phyloP scores from a whole-genome alignment of 2,329 filamentous ascomycete species.

The Hypoxylon sp. region DNA sequence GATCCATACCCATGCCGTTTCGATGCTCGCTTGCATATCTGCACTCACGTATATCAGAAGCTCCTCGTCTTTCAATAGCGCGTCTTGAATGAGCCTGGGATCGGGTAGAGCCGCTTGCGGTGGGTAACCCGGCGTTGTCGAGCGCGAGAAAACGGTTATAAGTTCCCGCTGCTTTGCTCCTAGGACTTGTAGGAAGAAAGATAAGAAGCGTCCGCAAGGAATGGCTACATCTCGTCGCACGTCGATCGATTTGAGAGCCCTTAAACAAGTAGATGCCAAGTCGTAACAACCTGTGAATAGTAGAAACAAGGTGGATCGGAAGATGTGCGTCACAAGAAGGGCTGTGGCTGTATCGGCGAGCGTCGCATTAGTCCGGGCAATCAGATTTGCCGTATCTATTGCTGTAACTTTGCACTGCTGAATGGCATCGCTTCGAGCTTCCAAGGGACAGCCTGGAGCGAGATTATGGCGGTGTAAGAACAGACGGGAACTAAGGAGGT shows the following conservation, averaged over 20 bases:
- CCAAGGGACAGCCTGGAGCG: constrained; percentile 75
- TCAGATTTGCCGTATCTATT: constrained; percentile 82
- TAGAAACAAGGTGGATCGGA: constrained; percentile 86
- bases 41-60: constrained; percentile 88
- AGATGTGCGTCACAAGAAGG: constrained; percentile 85
- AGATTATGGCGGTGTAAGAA: constrained; percentile 92
- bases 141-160: constrained; percentile 51
- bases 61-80: constrained; percentile 79
- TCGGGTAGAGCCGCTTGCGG: constrained; percentile 46
- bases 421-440: constrained; percentile 78
- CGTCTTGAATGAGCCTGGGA: constrained; percentile 54
- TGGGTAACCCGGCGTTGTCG: constrained; percentile 48
- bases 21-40: constrained; percentile 85
- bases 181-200: constrained; percentile 83
- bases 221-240: constrained; percentile 79
- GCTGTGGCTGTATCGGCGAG: constrained; percentile 79
- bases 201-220: constrained; percentile 84
- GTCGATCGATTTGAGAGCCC: constrained; percentile 78
- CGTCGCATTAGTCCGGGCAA: constrained; percentile 75
- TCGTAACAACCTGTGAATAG: constrained; percentile 81
- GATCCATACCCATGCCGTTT: constrained; percentile 88
- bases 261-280: constrained; percentile 79
- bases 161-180: constrained; percentile 68
- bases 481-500: constrained; percentile 86
- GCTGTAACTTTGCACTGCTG: constrained; percentile 82